Evolutionary conservation across 768 basidiomycete genomes (phyloP), one percentile per base, ranked within the genome.

Genomic region (Mycena olivaceomarginata): DNA sequence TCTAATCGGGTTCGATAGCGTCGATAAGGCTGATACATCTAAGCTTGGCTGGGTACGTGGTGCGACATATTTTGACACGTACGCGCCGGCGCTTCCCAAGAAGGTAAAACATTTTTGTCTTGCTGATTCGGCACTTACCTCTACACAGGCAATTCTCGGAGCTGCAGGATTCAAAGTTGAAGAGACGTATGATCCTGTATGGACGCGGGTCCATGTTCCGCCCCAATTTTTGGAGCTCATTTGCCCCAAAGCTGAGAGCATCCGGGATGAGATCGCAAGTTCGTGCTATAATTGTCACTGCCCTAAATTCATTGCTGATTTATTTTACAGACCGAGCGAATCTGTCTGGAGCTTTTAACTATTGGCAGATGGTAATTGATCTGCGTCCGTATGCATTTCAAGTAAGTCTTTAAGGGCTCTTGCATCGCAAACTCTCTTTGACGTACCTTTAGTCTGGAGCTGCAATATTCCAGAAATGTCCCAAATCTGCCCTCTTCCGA

Each of bases 41-140:
- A 46, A 67, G 22, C 31, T 67, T 8, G 66, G 66, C n/a, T 67
- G 66, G 66, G 22, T 25, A 11, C 66, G 66, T 2, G 31, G 31
- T 25, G 20, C 15, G 16, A 67, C 66, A 9, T 67, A 67, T 22
- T 67, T 67, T 31, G 66, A 67, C 22, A 67, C 66, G 5, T 67
- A 67, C 31, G 48, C 45, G 22, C 66, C 66, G 22, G 66, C 66
- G 7, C 46, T 67, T 48, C 66, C 66, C 8, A 67, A 51, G 46
- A 25, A 51, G 45, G 66, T 67, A 16, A 46, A 10, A 2, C 16
- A 13, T 45, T 10, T 10, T 11, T 45, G 9, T 13, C 11, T 5
- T 45, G 43, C 13, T 45, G 43, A 45, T 45, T 45, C 9, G 9
- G 9, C 13, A 45, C 43, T n/a, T n/a, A n/a, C n/a, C 43, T 10